Conservation (phyloP, 2,329 filamentous ascomycete species). For the Myriangium duriaei region DNA sequence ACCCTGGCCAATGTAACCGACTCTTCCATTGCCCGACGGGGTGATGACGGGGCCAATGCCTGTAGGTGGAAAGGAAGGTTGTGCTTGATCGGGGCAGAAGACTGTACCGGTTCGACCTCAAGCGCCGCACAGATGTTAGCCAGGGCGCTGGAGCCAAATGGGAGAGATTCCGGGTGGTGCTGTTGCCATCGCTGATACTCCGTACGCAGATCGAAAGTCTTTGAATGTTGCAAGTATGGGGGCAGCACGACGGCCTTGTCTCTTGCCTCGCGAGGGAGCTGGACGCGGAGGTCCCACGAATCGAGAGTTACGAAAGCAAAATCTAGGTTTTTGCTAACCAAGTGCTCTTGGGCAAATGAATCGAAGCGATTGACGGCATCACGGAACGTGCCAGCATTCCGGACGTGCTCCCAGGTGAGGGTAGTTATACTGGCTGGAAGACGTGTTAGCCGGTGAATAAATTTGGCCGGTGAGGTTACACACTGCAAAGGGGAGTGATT, state of each 20-base stretch:
- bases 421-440: conserved; percentile 82
- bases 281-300: conserved; percentile 95
- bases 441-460: conserved; percentile 19
- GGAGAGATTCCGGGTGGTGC: conserved; percentile 92
- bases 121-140: conserved; percentile 97
- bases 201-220: conserved; percentile 90
- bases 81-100: conserved; percentile 95
- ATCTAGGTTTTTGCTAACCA: conserved; percentile 81
- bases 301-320: conserved; percentile 98
- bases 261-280: conserved; percentile 91
- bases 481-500: conserved; percentile 97
- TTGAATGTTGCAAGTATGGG: conserved; percentile 92
- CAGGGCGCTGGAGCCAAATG: conserved; percentile 88
- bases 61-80: conserved; percentile 97
- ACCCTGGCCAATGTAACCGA: conserved; percentile 88
- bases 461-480: conserved; percentile 34
- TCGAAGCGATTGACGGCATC: conserved; percentile 95
- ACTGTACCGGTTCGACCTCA: conserved; percentile 94
- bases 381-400: conserved; percentile 91
- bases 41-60: conserved; percentile 86
- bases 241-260: conserved; percentile 97
- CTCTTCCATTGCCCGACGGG: conserved; percentile 93
- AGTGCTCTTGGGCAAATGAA: conserved; percentile 80
- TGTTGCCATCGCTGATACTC: conserved; percentile 99
- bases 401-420: conserved; percentile 96